Conservation (phyloP, 495 filamentous ascomycete genomes). For the Talaromyces proteolyticus region DNA sequence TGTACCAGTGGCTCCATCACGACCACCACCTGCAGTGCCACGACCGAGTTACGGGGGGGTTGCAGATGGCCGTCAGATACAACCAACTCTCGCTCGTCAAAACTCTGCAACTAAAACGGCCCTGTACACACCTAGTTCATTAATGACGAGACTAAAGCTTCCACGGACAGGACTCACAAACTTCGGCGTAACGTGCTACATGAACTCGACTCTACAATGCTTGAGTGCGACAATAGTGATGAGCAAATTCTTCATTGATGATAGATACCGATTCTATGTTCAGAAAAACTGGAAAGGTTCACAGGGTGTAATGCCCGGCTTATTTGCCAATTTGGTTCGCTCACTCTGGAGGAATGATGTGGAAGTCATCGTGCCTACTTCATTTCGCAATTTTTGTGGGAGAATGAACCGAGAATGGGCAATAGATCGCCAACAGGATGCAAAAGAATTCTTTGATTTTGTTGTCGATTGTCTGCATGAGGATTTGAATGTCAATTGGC, state of each 20-base stretch:
- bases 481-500: conserved; percentile 66
- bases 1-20: conserved; percentile 38
- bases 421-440: conserved; percentile 66
- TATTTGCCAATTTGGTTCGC: conserved; percentile 68
- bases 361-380: conserved; percentile 51
- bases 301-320: conserved; percentile 71
- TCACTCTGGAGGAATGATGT: conserved; percentile 66
- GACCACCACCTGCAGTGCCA: conserved; percentile 81
- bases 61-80: conserved; percentile 56
- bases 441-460: conserved; percentile 73
- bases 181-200: conserved; percentile 80
- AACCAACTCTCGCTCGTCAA: conserved; percentile 42
- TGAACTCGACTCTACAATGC: conserved; percentile 83
- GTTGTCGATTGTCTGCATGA: conserved; percentile 67
- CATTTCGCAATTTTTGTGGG: conserved; percentile 51
- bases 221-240: conserved; percentile 71
- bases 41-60: conserved; percentile 86
- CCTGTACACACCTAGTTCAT: conserved; percentile 35
- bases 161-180: conserved; percentile 73
- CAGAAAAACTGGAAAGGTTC: conserved; percentile 65
- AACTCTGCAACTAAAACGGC: conserved; percentile 39
- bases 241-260: conserved; percentile 57
- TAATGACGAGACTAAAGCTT: conserved; percentile 44
- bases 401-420: conserved; percentile 53
- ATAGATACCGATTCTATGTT: conserved; percentile 49